Conservation (phyloP, 371 early-diverging fungal genomes). For the Rhizomucor miehei region DNA sequence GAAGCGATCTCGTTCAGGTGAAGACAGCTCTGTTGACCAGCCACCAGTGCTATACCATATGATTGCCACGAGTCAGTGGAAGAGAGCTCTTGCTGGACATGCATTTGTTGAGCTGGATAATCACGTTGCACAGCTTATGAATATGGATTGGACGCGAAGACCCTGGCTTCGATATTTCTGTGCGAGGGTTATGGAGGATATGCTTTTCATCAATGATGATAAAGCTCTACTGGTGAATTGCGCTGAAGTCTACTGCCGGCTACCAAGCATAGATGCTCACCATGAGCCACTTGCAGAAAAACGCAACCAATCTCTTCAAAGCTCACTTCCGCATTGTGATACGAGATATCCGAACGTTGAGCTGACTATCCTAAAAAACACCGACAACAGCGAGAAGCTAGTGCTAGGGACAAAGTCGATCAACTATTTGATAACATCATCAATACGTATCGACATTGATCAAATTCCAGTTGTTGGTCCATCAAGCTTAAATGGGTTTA, state of each 20-base stretch:
- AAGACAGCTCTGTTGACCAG: no score
- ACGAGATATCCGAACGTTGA: background rate
- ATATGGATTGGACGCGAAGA: background rate
- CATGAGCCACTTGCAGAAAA: background rate
- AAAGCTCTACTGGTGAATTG: background rate
- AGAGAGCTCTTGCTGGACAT: background rate
- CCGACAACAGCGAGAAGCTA: background rate
- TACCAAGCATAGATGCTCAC: background rate
- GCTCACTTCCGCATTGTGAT: background rate
- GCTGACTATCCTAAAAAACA: background rate
- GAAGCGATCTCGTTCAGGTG: no score
- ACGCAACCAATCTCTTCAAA: background rate
- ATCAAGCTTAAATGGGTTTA: background rate
- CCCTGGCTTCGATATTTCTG: background rate
- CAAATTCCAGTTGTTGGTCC: background rate
- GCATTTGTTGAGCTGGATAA: background rate
- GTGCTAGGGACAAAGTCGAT: background rate
- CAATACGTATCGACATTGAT: background rate
- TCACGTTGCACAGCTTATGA: background rate
- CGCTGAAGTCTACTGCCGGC: background rate
- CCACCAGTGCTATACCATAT: no score
- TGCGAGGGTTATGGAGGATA: background rate
- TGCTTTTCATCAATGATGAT: background rate
- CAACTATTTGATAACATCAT: background rate
- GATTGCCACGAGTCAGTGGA: background rate